These are phyloP conservation scores for Pelargonium australe DNA, from an alignment of 441 rosid genomes.

Conservation along the genomic window DNA sequence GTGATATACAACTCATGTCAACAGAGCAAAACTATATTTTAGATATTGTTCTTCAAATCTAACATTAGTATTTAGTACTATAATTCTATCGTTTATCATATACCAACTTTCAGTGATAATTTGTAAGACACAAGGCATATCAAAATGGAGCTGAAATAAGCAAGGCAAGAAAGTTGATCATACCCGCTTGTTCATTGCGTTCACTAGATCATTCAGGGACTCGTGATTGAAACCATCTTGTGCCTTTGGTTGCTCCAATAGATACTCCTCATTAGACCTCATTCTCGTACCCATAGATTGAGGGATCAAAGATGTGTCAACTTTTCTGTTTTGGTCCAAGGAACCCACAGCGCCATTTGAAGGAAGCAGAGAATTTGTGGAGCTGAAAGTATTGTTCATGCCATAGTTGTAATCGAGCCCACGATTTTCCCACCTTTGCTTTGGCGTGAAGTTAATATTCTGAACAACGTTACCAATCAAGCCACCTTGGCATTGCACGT, in stretches of 20 bases:
- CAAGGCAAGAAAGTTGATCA: constrained; percentile 12
- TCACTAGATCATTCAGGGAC: constrained; percentile 61
- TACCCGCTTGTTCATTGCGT: constrained; percentile 64
- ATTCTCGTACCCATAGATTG: constrained; percentile 35
- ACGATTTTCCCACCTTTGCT: constrained; percentile 37
- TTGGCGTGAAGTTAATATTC: constrained; percentile 25
- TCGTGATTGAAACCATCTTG: constrained; percentile 43
- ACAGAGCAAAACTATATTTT: not conserved
- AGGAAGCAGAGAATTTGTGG: constrained; percentile 27
- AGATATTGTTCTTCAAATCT: not conserved
- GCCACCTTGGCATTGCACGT: constrained; percentile 35
- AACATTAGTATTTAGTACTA: not conserved
- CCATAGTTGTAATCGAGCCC: constrained; percentile 26
- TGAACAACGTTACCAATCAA: constrained; percentile 32
- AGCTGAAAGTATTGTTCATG: constrained; percentile 25
- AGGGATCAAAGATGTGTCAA: constrained; percentile 31
- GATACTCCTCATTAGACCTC: constrained; percentile 34
- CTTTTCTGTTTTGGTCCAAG: constrained; percentile 28
- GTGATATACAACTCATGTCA: not conserved
- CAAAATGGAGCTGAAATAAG: constrained; percentile 4
- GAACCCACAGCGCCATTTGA: constrained; percentile 24
- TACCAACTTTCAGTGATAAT: not conserved
- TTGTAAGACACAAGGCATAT: not conserved
- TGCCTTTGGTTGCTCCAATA: constrained; percentile 39
- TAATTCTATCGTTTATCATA: no score